Percentiles rank a stretch among this genome's conserved stretches.
Evolutionary conservation across 306 rosid species (phyloP).

Genomic region (Senna siamea): DNA sequence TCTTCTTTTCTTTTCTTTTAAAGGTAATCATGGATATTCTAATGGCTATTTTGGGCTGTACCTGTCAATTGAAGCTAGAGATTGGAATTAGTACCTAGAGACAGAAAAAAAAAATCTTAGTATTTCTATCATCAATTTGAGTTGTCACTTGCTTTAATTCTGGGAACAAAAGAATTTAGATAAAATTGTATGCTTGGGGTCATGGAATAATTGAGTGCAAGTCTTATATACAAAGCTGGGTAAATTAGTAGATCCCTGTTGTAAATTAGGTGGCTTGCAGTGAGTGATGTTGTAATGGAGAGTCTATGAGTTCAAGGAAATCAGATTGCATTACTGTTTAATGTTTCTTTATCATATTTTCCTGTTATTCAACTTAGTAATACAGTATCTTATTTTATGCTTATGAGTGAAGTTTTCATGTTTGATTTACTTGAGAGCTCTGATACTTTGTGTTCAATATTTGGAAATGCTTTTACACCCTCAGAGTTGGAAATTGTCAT

Average conservation of each 20-base stretch:
- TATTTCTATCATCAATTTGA: not conserved
- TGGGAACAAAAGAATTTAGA: not conserved
- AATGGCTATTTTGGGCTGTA: not conserved
- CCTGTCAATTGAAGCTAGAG: constrained; percentile 10
- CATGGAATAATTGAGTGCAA: not conserved
- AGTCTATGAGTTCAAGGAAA: not conserved
- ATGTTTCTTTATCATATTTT: too few species aligned
- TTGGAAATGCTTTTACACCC: not conserved
- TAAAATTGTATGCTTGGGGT: not conserved
- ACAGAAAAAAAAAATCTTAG: constrained; percentile 4
- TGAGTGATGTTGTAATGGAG: not conserved
- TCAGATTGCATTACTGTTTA: too few species aligned
- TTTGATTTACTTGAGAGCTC: too few species aligned
- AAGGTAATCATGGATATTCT: constrained; percentile 6
- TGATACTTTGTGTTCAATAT: not conserved
- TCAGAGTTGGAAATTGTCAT: not conserved
- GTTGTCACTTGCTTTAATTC: not conserved
- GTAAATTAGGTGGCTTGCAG: not conserved
- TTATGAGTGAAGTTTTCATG: not conserved
- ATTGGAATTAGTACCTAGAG: constrained; percentile 8
- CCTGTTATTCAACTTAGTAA: not conserved
- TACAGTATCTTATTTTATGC: not conserved
- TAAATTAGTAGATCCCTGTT: not conserved
- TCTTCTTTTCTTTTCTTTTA: not conserved
- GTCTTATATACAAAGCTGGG: not conserved